Evolutionary conservation across 768 basidiomycete genomes (phyloP), one percentile per base, ranked within the genome.

Genomic region (Podaxis sp.): DNA sequence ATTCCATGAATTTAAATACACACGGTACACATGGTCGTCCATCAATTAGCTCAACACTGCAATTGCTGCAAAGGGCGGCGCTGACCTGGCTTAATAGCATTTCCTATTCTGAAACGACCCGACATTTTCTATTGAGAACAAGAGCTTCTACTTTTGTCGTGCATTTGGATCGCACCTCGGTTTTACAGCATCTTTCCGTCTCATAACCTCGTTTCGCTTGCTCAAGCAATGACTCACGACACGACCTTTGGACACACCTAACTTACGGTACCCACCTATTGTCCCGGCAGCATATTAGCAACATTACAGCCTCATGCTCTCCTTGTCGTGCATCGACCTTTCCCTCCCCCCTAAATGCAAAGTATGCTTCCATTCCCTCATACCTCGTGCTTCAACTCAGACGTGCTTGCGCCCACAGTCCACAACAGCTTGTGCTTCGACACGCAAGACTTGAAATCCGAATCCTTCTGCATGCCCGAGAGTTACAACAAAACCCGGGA

Each of bases 121-220:
- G 20, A 20, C 13, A 24, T 12, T 17, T 51, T 38, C 50, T 5
- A 52, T 38, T 8, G 12, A 60, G 58, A 59, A 52, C 30, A 20
- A 13, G 33, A 22, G 30, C 24, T 60, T 24, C 33, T 22, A 33
- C 4, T 36, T 51, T 60, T 22, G 58, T 10, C 33, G 24, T 13
- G 49, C 26, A 24, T 15, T 22, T 28, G 11, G 12, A 24, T 50
- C 49, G 26, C 49, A 12, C 20, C 49, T 50, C 22, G 13, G 17
- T 60, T 58, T 52, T 41, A 60, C 58, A 60, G 58, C 58, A 51
- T 51, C 44, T n/a, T 4, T 17, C 44, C 15, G 50, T 26, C 17
- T 52, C 48, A 59, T n/a, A 22, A 36, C 5, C 36, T 28, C 33
- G 36, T 36, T 50, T 41, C 58, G 38, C n/a, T 26, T 40, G 12